A percentile compares a stretch with the other conserved stretches of the same genome.
phyloP scores from a whole-genome alignment of 176 grass and related monocot species.

The Phoenix roebelenii region DNA sequence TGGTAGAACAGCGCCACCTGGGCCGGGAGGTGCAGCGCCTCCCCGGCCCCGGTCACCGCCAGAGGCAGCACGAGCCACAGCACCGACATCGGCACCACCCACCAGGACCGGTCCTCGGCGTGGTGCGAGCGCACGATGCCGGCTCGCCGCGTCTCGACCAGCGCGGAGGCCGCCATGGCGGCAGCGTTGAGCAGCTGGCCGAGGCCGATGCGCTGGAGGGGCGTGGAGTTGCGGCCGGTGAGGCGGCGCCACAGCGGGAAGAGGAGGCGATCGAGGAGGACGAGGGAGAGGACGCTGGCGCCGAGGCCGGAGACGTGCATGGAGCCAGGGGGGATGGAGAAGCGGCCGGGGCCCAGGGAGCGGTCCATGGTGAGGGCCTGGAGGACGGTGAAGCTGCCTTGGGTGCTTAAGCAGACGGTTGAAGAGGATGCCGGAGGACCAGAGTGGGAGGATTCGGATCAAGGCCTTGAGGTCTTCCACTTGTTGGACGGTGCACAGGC shows the following conservation, averaged over 20 bases:
- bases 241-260: slow-evolving; percentile 34
- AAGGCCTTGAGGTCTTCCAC: slow-evolving; percentile 64
- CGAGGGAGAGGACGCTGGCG: slow-evolving; percentile 28
- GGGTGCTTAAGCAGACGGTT: slow-evolving; percentile 50
- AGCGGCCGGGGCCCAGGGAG: slow-evolving; percentile 19
- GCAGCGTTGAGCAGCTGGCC: slow-evolving; percentile 39
- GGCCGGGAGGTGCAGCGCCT: slow-evolving; percentile 55
- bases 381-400: slow-evolving; percentile 48
- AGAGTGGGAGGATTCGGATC: slow-evolving; percentile 50
- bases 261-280: slow-evolving; percentile 43
- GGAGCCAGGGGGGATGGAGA: slow-evolving; percentile 53
- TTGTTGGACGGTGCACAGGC: slow-evolving; percentile 54
- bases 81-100: slow-evolving; percentile 55
- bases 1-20: slow-evolving; percentile 63
- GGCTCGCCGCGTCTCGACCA: slow-evolving; percentile 32
- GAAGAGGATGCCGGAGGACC: slow-evolving; percentile 37
- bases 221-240: slow-evolving; percentile 27
- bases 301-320: slow-evolving; percentile 18
- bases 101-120: slow-evolving; percentile 19
- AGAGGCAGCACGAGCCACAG: slow-evolving; percentile 65
- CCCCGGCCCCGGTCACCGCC: slow-evolving; percentile 28
- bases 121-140: slow-evolving; percentile 26
- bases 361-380: slow-evolving; percentile 77
- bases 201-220: slow-evolving; percentile 42
- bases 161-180: slow-evolving; percentile 43